Percentiles rank a stretch among this genome's conserved stretches.
Conservation (phyloP, 2,329 filamentous ascomycete genomes). For the Gyromitra esculenta region DNA sequence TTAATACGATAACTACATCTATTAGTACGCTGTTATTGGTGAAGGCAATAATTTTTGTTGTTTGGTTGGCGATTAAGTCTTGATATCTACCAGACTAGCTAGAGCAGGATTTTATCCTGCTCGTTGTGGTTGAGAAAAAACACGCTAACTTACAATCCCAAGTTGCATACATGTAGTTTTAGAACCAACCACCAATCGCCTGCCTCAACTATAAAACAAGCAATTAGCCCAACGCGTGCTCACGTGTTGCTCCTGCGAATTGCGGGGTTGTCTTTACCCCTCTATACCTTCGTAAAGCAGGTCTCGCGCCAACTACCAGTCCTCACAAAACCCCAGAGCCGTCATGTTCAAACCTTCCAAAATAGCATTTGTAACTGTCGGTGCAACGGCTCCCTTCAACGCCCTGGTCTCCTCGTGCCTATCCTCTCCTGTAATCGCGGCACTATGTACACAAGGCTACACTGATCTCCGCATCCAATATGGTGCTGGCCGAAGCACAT, state of each 20-base stretch:
- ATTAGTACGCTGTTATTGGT: too few relatives aligned
- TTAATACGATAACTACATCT: too few relatives aligned
- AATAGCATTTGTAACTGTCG: conserved; percentile 79
- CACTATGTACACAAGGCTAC: conserved; percentile 70
- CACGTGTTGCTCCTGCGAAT: conserved; percentile 4
- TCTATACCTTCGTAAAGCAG: not conserved
- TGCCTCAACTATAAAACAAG: not conserved
- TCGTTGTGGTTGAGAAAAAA: too few relatives aligned
- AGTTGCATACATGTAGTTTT: not conserved
- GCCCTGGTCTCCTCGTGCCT: conserved; percentile 75
- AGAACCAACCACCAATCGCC: not conserved
- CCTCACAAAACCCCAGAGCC: not conserved
- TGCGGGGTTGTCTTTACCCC: conserved; percentile 29
- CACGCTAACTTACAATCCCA: not conserved
- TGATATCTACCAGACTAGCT: too few relatives aligned
- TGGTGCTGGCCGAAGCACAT: conserved; percentile 73
- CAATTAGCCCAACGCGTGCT: not conserved
- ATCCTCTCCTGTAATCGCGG: conserved; percentile 69
- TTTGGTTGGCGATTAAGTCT: too few relatives aligned
- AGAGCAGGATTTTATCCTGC: too few relatives aligned
- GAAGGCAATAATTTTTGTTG: too few relatives aligned
- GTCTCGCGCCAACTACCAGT: not conserved
- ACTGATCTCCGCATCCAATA: conserved; percentile 82
- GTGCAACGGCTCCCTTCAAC: conserved; percentile 86
- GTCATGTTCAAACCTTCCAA: conserved; percentile 38